Evolutionary conservation across 768 basidiomycete species (phyloP), one percentile per base, ranked within the genome.

Genomic region (Termitomyces sp.): DNA sequence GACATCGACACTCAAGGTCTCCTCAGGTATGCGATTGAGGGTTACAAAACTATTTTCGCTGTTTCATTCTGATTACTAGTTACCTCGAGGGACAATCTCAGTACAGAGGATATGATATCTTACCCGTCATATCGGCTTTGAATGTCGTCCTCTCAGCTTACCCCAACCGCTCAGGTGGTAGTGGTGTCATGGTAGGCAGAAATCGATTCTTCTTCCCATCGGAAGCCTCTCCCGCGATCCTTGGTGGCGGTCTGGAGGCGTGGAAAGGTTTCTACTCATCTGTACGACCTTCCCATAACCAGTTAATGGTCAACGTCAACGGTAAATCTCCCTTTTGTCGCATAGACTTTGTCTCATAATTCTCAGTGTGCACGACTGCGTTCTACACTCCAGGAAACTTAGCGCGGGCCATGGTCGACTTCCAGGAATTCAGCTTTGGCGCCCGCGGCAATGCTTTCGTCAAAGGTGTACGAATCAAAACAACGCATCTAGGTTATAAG

Each of bases 401-500:
- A 2, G 87, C 86, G 0, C 69, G 83, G 0, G 86, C 86, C 2
- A 81, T 93, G 72, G 65, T 68, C 2, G 78, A 77, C 1, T 93
- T 90, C 68, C 64, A 68, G 31, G 66, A 77, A 1, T 77, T 80
- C 4, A 85, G 82, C 61, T 87, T 83, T 63, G 85, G 86, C 12
- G 89, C 84, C 3, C 81, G 85, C 31, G 68, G 79, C 38, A 77
- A 76, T n/a, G 83, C 73, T 0, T 93, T 91, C 64, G 86, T 83
- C 45, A 84, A 79, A 61, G 82, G 88, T 8, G 80, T 92, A 2
- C 77, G 92, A 43, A 75, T 94, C 51, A 79, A 78, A 69, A 84
- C 90, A 1, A 80, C 71, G 2, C 91, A 93, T 72, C 77, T 94
- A 14, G 84, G 85, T n/a, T 88, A 91, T 67, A 84, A 77, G 68